Base-by-base conservation (phyloP, 495 filamentous ascomycete genomes). In the Acidomyces sp. region DNA sequence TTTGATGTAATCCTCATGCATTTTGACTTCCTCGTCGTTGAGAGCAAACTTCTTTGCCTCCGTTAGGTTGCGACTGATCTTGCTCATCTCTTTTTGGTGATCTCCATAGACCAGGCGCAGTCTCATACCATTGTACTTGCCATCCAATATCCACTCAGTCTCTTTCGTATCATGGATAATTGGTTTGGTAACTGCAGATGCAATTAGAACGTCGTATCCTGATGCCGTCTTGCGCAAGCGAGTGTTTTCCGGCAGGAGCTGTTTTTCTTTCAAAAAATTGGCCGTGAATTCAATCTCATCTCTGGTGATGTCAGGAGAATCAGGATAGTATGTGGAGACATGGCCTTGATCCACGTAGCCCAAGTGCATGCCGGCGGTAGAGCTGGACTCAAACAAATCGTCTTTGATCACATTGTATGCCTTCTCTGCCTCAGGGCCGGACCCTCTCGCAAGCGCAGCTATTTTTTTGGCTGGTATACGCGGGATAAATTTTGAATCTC, bases 401-500 rank as follows among this genome's bases (percentile, higher is more conserved):
- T 80, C 79, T 21, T 74, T 68, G 34, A 76, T 72, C 37, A 74
- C 75, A 47, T 80, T 66, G 49, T 81, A 86, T 29, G 75, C 67
- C 28, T 55, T 37, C 49, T 75, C 69, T 2, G 76, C 75, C 34
- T 67, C 62, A 6, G 69, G 62, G n/a, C n/a, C n/a, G 0, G 76
- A 77, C 12, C 63, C 62, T 15, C 75, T 69, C 16, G 82, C 78
- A n/a, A 97, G 62, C 44, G 77, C 72, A 24, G 75, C 69, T 40
- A 97, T 69, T 22, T 71, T 69, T 13, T 74, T 69, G 34, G 74
- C 64, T 10, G 71, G 58, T 42, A 86, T 70, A 29, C 87, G 70
- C 6, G 90, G 90, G 39, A 97, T 75, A 59, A 95, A 94, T 55
- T 96, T 97, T 44, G 78, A 72, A 57, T 97, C 90, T 24, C 90